Evolutionary conservation across 2,329 filamentous ascomycete genomes (phyloP), one percentile per base, ranked within the genome.

Genomic region (Ophiognomonia clavigignenti-juglandacearum): DNA sequence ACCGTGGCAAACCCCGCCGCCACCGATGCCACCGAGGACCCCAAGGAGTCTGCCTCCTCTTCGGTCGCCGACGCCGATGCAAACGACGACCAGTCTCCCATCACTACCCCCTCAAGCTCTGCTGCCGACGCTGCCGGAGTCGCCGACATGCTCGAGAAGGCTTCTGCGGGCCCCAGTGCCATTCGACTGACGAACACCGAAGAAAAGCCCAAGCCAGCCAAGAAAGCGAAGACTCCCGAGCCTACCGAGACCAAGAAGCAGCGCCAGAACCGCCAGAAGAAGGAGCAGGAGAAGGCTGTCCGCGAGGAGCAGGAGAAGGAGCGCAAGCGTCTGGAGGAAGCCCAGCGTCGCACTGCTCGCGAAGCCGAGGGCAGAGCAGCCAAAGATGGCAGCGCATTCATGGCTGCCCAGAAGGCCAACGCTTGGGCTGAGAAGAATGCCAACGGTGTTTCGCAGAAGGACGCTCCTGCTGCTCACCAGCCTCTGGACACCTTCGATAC

Each of bases 161-260:
- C 79, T 36, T 66, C 79, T 3, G 64, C 81, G 32, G 85, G 81
- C 45, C 86, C 89, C 20, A 83, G 83, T 0, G 81, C 95, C 39
- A 74, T 96, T 52, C 87, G 87, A 52, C 74, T 97, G 54, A 93
- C 86, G 45, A 82, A 83, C 52, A 63, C 78, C 67, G 59, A 77
- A 39, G 62, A 65, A 54, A 57, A 59, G 49, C 78, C 84, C 68
- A 72, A 78, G 53, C 83, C 83, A 67, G 70, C 75, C 53, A 82
- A 82, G 68, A 73, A 78, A 58, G 69, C 74, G 55, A 80, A 83
- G 70, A 71, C 75, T 34, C 74, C 79, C 54, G 82, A 88, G 64
- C 76, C 78, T 40, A 78, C 77, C 16, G 87, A 96, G 74, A 86
- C 85, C 18, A 96, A 96, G 85, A 96, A 96, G 75, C 88, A 95